Percentiles rank a stretch among this genome's conserved stretches.
phyloP scores from a whole-genome alignment of 169 alveolate species.

The Toxoplasma gondii region DNA sequence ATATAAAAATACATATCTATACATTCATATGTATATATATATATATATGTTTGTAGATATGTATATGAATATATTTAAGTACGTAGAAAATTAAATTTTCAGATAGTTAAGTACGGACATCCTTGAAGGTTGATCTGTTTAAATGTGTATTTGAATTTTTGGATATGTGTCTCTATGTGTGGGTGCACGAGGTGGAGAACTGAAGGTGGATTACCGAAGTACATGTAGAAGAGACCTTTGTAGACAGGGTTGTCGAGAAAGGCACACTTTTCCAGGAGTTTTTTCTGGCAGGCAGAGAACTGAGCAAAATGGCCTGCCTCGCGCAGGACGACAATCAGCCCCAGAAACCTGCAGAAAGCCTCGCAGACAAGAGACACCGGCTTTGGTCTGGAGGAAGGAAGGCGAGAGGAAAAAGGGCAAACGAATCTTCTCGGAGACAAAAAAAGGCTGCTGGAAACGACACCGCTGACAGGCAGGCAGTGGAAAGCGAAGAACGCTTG shows the following conservation, averaged over 20 bases:
- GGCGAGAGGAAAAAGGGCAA: not conserved
- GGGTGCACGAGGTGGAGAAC: not conserved
- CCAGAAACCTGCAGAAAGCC: not conserved
- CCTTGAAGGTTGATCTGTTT: not conserved
- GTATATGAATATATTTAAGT: not conserved
- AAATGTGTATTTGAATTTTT: not conserved
- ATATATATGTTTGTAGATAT: no score
- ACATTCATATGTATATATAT: no score
- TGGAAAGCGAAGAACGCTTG: no score
- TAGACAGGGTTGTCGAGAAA: not conserved
- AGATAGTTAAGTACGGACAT: no score
- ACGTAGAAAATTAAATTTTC: no score
- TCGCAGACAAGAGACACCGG: not conserved
- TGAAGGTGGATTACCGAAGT: not conserved
- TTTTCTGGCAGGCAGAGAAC: not conserved
- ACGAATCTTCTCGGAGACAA: no score
- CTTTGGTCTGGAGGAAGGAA: not conserved
- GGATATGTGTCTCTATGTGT: not conserved
- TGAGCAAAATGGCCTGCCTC: not conserved
- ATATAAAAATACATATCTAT: no score
- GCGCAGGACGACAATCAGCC: not conserved
- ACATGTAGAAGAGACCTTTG: constrained; percentile 39
- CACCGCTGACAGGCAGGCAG: no score
- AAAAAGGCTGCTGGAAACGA: no score
- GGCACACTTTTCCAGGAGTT: not conserved